phyloP scores from a whole-genome alignment of 1,139 yeast genomes.

The Komagataea norvegica region DNA sequence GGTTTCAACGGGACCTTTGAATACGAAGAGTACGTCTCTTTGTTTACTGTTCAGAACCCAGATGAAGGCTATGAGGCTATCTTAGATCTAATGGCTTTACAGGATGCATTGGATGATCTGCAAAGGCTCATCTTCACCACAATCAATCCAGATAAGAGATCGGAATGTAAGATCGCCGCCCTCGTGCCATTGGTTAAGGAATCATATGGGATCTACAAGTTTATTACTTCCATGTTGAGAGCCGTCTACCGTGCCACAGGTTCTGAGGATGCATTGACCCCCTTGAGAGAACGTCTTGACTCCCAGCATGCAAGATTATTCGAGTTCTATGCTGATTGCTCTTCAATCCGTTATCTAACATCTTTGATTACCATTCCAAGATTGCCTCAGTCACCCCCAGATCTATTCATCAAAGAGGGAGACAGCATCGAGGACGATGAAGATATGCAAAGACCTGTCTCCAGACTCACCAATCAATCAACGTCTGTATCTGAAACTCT shows the following conservation, averaged over 20 bases:
- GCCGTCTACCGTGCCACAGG: conserved; percentile 80
- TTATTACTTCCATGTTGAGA: conserved; percentile 83
- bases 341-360: conserved; percentile 77
- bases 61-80: conserved; percentile 93
- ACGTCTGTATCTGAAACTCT: conserved; percentile 37
- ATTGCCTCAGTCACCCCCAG: conserved; percentile 68
- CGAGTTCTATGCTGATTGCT: conserved; percentile 88
- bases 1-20: conserved; percentile 95
- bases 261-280: conserved; percentile 72
- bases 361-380: conserved; percentile 84
- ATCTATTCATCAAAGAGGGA: conserved; percentile 45
- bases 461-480: conserved; percentile 32
- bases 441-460: conserved; percentile 39
- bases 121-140: conserved; percentile 76
- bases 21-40: conserved; percentile 88
- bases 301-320: conserved; percentile 77
- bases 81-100: conserved; percentile 79
- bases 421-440: conserved; percentile 24
- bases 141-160: conserved; percentile 56
- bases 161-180: conserved; percentile 83
- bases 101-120: conserved; percentile 78
- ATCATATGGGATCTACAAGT: conserved; percentile 88
- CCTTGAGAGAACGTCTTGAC: conserved; percentile 65
- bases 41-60: conserved; percentile 86
- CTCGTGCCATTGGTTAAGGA: conserved; percentile 92